Base-by-base conservation (phyloP, 768 basidiomycete species). In the Rhodotorula kratochvilovae region DNA sequence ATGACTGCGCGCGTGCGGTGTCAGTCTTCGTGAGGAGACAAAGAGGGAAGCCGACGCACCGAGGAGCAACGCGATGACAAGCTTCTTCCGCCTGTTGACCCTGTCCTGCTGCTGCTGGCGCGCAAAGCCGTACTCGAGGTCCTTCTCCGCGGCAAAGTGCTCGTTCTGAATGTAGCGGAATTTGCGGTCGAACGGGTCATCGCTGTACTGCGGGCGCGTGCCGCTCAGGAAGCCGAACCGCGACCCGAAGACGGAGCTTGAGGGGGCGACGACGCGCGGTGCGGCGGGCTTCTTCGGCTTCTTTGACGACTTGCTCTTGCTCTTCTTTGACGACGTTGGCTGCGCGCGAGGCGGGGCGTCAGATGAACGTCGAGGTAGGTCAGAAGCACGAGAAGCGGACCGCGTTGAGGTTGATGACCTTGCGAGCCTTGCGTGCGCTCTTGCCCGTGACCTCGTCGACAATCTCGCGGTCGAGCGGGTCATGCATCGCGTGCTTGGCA, bases 391-490 rank as follows among this genome's bases (percentile, higher is more conserved):
- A 33, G 15, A 16, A 23, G 50, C 31, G 36, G 5, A 63, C 57
- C 27, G 23, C 65, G 65, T 71, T 60, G 50, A 64, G 12, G 36
- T 61, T 48, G 46, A 66, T 66, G n/a, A 50, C 54, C 11, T 59
- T 50, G 48, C 48, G 48, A 25, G 48, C 58, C 63, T 66, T 65
- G 19, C 46, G 46, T 5, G 54, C 46, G 8, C 10, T 27, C 39
- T 68, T 68, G 16, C 71, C 71, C 27, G 71, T 70, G 13, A 46
- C 59, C 1, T 48, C 23, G 36, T 70, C 50, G 48, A 74, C 63
- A n/a, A 74, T 68, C 39, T 74, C 73, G 39, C 43, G 48, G 39
- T 74, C 73, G 42, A 74, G 59, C 45, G 58, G 66, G 63, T 74
- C 73, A 54, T 67, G 53, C 16, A 73, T 48, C 50, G 70, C 67